Base-by-base conservation (phyloP, 2,329 filamentous ascomycete genomes). In the Cordyceps farinosa region DNA sequence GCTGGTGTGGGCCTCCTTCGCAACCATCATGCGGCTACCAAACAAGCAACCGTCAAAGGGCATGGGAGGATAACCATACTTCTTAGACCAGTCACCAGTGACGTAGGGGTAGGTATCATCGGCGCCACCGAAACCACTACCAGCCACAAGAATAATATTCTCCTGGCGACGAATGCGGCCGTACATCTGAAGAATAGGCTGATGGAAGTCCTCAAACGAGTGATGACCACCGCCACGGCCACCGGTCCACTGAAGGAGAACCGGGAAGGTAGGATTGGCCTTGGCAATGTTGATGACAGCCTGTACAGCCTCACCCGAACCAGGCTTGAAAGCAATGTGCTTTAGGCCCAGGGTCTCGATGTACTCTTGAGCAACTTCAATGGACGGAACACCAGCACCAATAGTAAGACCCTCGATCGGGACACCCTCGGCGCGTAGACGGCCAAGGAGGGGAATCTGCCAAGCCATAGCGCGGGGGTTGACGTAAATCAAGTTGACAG, bases 131-230 rank as follows among this genome's bases (percentile, higher is more conserved):
- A 97, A 97, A 50, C 93, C 93, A 80, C 91, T 96, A 59, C 93
- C 93, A 57, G 92, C 93, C 65, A 97, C 87, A 11, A 97, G 82
- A 65, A 96, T 89, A 66, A 97, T 88, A 78, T 97, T 97, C 69
- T 90, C 84, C 68, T 89, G 90, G 72, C 91, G 87, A 72, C 93
- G 87, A 68, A 97, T 92, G 63, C 92, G 88, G 68, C 88, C 86
- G 75, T 97, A 97, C 90, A 96, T 96, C 70, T 91, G 88, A 8
- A 97, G 80, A 51, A 97, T 89, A 5, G 93, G 93, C 72, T 93
- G 88, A 76, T 97, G 93, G 83, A 97, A 97, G 75, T 97, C 93
- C 75, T 97, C 93, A 66, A 89, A 96, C 1, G 92, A 97, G 79
- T 97, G 93, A 76, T 97, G 93, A 63, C 93, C 93, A 79, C 93